phyloP scores from a whole-genome alignment of 1,139 yeast genomes.

The Trichomonascaceae sp. region DNA sequence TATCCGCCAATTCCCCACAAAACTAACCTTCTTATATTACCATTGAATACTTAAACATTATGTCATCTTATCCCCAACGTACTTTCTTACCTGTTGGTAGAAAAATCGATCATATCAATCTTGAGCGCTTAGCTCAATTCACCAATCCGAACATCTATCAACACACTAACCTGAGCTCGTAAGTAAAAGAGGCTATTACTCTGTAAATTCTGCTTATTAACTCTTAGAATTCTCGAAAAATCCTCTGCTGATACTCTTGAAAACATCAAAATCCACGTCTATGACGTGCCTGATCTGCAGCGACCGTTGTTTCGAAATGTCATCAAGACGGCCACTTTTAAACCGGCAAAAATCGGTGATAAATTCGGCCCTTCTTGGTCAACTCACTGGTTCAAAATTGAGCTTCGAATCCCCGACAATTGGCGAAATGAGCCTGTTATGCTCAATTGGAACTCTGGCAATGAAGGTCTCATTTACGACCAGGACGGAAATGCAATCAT shows the following conservation, averaged over 20 bases:
- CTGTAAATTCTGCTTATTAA: neutral
- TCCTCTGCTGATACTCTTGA: conserved; percentile 21
- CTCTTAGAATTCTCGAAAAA: conserved; percentile 1
- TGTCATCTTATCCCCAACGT: conserved; percentile 5
- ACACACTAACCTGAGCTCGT: conserved; percentile 66
- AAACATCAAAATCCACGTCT: conserved; percentile 47
- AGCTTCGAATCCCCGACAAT: conserved; percentile 52
- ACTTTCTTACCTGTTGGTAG: conserved; percentile 57
- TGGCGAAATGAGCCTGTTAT: conserved; percentile 29
- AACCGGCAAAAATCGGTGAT: conserved; percentile 59
- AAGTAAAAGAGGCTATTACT: conserved; percentile 3
- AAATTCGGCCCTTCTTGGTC: conserved; percentile 93
- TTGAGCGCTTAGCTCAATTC: conserved; percentile 72
- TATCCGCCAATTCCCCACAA: neutral
- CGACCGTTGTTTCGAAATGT: conserved; percentile 77
- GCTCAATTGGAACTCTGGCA: conserved; percentile 80
- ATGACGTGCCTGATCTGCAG: conserved; percentile 58
- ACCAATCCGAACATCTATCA: conserved; percentile 62
- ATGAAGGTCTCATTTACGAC: conserved; percentile 77
- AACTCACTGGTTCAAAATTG: conserved; percentile 84
- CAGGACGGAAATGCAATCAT: conserved; percentile 63
- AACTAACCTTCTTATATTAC: neutral
- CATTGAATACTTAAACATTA: no score
- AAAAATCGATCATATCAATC: conserved; percentile 76
- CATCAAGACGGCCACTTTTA: conserved; percentile 47